These are phyloP conservation scores for Candida ficus DNA, from an alignment of 805 yeast species.

Conservation along the genomic window DNA sequence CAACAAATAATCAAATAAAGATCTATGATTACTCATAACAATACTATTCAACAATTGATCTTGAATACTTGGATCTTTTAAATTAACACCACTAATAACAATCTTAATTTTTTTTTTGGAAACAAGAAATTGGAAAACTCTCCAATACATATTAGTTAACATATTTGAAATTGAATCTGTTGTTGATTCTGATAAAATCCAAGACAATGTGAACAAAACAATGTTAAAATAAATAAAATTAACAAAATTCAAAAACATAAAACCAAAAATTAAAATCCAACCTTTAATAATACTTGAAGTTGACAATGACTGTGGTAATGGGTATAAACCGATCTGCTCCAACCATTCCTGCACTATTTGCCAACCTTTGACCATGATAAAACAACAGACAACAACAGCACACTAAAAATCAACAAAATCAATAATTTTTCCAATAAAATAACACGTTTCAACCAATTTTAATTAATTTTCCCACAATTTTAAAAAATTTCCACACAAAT, in stretches of 20 bases:
- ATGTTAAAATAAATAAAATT: conserved; percentile 3
- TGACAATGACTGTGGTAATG: conserved; percentile 17
- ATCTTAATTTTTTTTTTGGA: conserved; percentile 22
- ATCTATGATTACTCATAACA: conserved; percentile 54
- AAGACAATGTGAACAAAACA: neutral
- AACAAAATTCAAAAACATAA: conserved; percentile 8
- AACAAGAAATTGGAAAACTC: conserved; percentile 14
- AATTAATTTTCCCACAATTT: too few relatives aligned
- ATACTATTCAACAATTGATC: conserved; percentile 29
- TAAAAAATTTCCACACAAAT: neutral
- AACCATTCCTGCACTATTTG: conserved; percentile 12
- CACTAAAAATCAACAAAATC: too few relatives aligned
- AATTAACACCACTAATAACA: conserved; percentile 23
- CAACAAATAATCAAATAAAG: conserved; percentile 60
- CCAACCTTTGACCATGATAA: neutral
- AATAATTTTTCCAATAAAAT: too few relatives aligned
- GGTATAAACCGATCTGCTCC: conserved; percentile 18
- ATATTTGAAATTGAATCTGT: neutral
- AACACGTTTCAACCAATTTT: too few relatives aligned
- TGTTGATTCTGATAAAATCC: conserved; percentile 6
- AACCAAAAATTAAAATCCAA: conserved; percentile 13
- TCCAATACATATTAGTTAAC: conserved; percentile 5
- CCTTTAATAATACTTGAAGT: conserved; percentile 16
- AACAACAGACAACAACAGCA: too few relatives aligned
- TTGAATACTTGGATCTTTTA: conserved; percentile 17